Percentiles rank a stretch among this genome's conserved stretches.
Conservation (phyloP, 768 basidiomycete species). For the Leccinum incarnatum region DNA sequence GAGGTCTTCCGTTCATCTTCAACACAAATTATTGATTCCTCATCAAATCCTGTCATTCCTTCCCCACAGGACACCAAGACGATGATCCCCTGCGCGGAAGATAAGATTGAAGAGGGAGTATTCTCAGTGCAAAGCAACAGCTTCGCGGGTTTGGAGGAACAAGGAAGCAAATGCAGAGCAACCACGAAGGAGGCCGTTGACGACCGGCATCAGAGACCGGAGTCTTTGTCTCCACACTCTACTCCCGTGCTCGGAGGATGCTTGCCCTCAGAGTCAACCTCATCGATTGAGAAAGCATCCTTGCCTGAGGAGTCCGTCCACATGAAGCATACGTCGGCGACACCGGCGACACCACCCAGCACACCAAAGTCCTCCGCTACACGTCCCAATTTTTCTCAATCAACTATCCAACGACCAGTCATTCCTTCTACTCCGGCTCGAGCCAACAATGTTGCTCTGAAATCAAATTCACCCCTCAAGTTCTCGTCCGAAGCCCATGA, state of each 20-base stretch:
- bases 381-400: slow-evolving; percentile 18
- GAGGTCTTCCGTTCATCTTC: background rate
- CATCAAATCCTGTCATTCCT: background rate
- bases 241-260: slow-evolving; percentile 39
- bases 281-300: slow-evolving; percentile 13
- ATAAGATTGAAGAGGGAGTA: background rate
- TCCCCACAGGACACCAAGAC: slow-evolving; percentile 1
- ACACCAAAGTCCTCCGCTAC: slow-evolving; percentile 13
- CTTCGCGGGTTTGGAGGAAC: background rate
- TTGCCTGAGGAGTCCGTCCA: slow-evolving; percentile 5
- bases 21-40: slow-evolving; percentile 5
- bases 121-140: background rate
- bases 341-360: slow-evolving; percentile 20
- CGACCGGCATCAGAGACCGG: slow-evolving; percentile 41
- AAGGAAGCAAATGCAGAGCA: slow-evolving; percentile 37
- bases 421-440: slow-evolving; percentile 31
- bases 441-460: slow-evolving; percentile 8
- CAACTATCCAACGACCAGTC: slow-evolving; percentile 25
- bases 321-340: slow-evolving; percentile 12
- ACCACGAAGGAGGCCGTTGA: background rate
- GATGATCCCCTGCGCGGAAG: background rate
- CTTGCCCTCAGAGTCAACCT: slow-evolving; percentile 21
- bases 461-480: slow-evolving; percentile 32
- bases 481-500: slow-evolving; percentile 37
- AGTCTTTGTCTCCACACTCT: slow-evolving; percentile 62